Conservation (phyloP, 225 moss, liverwort and hornwort genomes). For the Rhytidiadelphus loreus region DNA sequence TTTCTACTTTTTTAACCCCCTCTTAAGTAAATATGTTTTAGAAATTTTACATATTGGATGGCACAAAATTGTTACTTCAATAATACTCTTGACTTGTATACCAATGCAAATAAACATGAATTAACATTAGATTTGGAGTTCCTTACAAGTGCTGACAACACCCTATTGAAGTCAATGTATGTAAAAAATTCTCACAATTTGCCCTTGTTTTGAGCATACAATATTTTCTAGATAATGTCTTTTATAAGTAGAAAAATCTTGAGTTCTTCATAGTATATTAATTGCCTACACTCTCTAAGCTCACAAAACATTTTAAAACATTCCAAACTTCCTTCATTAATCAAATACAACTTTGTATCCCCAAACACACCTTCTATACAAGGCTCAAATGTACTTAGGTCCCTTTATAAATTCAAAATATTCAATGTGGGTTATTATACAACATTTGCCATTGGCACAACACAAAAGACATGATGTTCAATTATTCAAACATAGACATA, state of each 20-base stretch:
- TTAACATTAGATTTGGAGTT: neutral
- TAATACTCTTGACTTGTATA: neutral
- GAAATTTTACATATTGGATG: too few relatives aligned
- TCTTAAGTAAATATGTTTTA: too few relatives aligned
- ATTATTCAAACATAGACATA: neutral
- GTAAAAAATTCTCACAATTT: neutral
- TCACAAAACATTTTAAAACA: too few relatives aligned
- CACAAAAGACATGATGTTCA: neutral
- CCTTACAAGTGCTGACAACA: too few relatives aligned
- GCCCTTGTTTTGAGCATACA: neutral
- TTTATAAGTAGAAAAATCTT: too few relatives aligned
- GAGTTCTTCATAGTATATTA: too few relatives aligned
- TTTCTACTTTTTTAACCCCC: too few relatives aligned
- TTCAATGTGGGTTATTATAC: neutral
- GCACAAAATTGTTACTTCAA: too few relatives aligned
- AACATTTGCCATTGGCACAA: neutral
- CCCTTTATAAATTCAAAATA: neutral
- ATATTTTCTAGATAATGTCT: too few relatives aligned
- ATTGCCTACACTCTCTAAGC: too few relatives aligned
- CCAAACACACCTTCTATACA: neutral
- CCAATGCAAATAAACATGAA: neutral
- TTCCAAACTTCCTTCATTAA: neutral
- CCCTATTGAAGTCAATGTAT: neutral
- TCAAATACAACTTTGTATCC: neutral
- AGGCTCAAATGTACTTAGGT: neutral